A percentile compares a stretch with the other conserved stretches of the same genome.
phyloP scores from a whole-genome alignment of 208 protist species.

The Leishmania martiniquensis region DNA sequence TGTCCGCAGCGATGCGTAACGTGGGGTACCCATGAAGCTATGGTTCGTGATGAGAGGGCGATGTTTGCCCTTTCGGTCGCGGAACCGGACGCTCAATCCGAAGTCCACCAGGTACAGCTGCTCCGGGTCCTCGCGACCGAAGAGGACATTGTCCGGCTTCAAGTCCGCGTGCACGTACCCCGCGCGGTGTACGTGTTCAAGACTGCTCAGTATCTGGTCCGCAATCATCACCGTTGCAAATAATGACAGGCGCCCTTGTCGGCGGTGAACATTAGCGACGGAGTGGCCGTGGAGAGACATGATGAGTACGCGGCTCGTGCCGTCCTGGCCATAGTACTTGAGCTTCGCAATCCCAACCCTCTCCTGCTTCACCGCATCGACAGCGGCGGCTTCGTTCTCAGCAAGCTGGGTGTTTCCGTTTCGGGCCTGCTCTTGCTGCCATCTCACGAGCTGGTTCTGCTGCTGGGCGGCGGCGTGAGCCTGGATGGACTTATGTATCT shows the following conservation, averaged over 20 bases:
- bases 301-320: slow-evolving; percentile 98
- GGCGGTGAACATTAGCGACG: slow-evolving; percentile 94
- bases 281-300: slow-evolving; percentile 98
- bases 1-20: slow-evolving; percentile 96
- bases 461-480: slow-evolving; percentile 6
- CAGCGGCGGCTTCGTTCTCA: neutral
- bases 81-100: slow-evolving; percentile 73
- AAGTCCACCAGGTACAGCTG: slow-evolving; percentile 83
- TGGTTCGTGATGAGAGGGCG: slow-evolving; percentile 73
- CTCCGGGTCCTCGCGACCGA: slow-evolving; percentile 61
- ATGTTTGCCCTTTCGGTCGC: slow-evolving; percentile 64
- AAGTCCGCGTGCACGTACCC: slow-evolving; percentile 88
- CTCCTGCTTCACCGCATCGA: slow-evolving; percentile 14
- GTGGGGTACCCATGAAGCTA: slow-evolving; percentile 75
- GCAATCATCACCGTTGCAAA: slow-evolving; percentile 99
- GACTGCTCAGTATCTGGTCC: slow-evolving; percentile 93
- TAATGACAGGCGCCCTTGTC: slow-evolving; percentile 90
- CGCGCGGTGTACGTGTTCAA: slow-evolving; percentile 94
- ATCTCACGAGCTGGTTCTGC: neutral
- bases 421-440: neutral
- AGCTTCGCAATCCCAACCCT: slow-evolving; percentile 90
- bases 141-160: slow-evolving; percentile 91
- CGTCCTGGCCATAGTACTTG: slow-evolving; percentile 96
- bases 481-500: slow-evolving; percentile 64
- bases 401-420: neutral